phyloP scores from a whole-genome alignment of 345 rosid genomes.

The Moricandia moricandioides region DNA sequence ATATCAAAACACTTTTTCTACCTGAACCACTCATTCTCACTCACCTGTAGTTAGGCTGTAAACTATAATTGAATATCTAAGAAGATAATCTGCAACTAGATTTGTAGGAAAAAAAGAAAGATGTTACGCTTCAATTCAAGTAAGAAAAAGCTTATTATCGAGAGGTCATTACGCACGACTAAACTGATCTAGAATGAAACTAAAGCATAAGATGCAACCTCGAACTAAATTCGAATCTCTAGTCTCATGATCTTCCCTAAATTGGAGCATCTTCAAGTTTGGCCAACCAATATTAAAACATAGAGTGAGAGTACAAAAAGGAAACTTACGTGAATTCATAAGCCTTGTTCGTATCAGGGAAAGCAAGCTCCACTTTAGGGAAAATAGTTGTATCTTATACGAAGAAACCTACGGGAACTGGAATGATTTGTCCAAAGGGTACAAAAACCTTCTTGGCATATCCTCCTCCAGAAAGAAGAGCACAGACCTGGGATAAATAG shows the following conservation, averaged over 20 bases:
- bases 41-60: neutral
- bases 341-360: neutral
- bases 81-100: constrained; percentile 7
- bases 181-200: neutral
- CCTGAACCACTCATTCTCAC: constrained; percentile 26
- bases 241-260: neutral
- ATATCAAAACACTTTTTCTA: constrained; percentile 59
- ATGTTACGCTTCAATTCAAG: neutral
- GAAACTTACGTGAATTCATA: constrained; percentile 19
- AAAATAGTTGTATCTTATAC: neutral
- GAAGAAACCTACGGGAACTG: neutral
- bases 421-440: neutral
- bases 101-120: neutral
- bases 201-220: neutral
- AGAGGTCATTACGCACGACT: neutral
- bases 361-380: neutral
- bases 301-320: neutral
- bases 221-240: neutral
- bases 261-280: neutral
- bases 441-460: neutral
- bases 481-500: neutral
- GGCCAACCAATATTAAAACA: neutral
- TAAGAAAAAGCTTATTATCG: neutral
- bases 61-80: neutral
- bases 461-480: neutral